These are phyloP conservation scores for Spiromastix sp. DNA, from an alignment of 2,329 filamentous ascomycete genomes.

Conservation along the genomic window DNA sequence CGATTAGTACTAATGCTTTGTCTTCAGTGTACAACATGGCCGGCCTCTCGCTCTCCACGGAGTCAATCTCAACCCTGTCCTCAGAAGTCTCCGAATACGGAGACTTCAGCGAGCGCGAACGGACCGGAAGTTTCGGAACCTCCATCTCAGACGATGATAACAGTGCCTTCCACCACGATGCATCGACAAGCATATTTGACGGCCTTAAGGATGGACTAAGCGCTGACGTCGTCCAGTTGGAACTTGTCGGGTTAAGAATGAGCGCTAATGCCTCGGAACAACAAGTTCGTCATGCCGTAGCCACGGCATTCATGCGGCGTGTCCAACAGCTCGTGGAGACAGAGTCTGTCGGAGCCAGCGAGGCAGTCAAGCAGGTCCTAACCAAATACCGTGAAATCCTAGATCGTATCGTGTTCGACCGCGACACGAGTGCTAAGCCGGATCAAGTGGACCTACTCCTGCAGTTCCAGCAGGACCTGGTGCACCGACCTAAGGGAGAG, in stretches of 20 bases:
- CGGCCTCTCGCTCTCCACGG: slow-evolving; percentile 34
- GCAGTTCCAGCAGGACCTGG: slow-evolving; percentile 69
- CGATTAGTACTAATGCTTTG: slow-evolving; percentile 8
- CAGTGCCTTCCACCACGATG: slow-evolving; percentile 73
- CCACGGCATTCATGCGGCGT: slow-evolving; percentile 72
- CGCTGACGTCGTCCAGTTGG: slow-evolving; percentile 79
- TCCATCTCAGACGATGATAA: slow-evolving; percentile 54
- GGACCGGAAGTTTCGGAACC: slow-evolving; percentile 62
- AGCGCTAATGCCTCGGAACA: slow-evolving; percentile 81
- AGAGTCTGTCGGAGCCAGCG: slow-evolving; percentile 48
- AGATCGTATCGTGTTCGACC: slow-evolving; percentile 49
- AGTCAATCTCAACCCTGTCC: slow-evolving; percentile 55
- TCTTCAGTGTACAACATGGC: slow-evolving; percentile 41
- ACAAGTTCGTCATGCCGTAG: slow-evolving; percentile 78
- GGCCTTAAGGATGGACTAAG: slow-evolving; percentile 62
- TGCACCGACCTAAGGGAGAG: slow-evolving; percentile 53
- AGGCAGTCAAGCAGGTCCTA: slow-evolving; percentile 55
- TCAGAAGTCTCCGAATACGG: slow-evolving; percentile 40
- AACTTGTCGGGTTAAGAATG: slow-evolving; percentile 88
- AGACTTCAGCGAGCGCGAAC: slow-evolving; percentile 38
- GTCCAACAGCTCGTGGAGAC: slow-evolving; percentile 58
- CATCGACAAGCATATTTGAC: slow-evolving; percentile 76
- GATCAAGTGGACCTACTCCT: slow-evolving; percentile 83
- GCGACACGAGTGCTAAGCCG: slow-evolving; percentile 38
- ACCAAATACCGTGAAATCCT: slow-evolving; percentile 54